A percentile compares a stretch with the other conserved stretches of the same genome.
phyloP scores from a whole-genome alignment of 2,329 filamentous ascomycete genomes.

The Exophiala sp. region DNA sequence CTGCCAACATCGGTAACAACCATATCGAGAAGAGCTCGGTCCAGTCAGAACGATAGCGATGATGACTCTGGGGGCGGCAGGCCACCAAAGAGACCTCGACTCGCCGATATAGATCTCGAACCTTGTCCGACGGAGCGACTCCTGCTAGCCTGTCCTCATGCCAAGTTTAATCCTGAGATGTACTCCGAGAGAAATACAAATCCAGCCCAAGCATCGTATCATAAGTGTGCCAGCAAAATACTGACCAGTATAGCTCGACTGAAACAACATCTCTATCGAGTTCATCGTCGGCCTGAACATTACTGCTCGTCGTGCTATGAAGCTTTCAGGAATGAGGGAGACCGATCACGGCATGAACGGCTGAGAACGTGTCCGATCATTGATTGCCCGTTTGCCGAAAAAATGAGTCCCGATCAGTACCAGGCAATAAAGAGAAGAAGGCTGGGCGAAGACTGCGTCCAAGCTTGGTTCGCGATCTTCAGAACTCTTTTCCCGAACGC shows the following conservation, averaged over 20 bases:
- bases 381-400: slow-evolving; percentile 12
- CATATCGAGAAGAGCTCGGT: background rate
- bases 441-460: background rate
- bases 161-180: slow-evolving; percentile 14
- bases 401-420: slow-evolving; percentile 15
- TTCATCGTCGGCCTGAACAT: slow-evolving; percentile 13
- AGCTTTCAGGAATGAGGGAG: slow-evolving; percentile 1
- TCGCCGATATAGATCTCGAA: background rate
- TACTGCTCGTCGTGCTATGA: slow-evolving; percentile 11
- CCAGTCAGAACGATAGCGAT: background rate
- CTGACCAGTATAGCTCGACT: slow-evolving; percentile 12
- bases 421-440: slow-evolving; percentile 11
- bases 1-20: background rate
- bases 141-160: slow-evolving; percentile 34
- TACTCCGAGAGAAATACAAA: slow-evolving; percentile 14
- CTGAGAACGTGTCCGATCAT: background rate
- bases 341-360: background rate
- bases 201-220: slow-evolving; percentile 5
- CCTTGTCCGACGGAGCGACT: slow-evolving; percentile 14
- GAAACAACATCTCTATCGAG: slow-evolving; percentile 21
- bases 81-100: background rate
- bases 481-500: slow-evolving; percentile 16
- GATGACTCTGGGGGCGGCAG: background rate
- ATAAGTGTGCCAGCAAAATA: slow-evolving; percentile 6
- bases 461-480: slow-evolving; percentile 19